A percentile compares a stretch with the other conserved stretches of the same genome.
These are phyloP conservation scores for Ogataea minuta DNA, from an alignment of 805 yeast species.

Conservation along the genomic window DNA sequence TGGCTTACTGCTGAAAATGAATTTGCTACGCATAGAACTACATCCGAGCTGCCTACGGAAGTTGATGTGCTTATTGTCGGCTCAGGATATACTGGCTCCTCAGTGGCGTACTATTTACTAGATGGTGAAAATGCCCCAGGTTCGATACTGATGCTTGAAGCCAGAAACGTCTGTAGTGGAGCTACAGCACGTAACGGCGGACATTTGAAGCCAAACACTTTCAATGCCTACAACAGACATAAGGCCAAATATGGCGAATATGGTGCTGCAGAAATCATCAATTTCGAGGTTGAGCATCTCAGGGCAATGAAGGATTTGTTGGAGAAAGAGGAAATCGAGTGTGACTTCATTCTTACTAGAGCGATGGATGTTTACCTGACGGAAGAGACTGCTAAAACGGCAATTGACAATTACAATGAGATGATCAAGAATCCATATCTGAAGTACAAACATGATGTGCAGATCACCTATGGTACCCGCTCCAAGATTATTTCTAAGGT, in stretches of 20 bases:
- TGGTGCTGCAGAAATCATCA: slow-evolving; percentile 36
- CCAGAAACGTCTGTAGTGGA: slow-evolving; percentile 38
- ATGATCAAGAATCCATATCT: slow-evolving; percentile 31
- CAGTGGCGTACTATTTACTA: slow-evolving; percentile 37
- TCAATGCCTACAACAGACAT: slow-evolving; percentile 17
- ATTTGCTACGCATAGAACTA: slow-evolving; percentile 17
- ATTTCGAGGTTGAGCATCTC: slow-evolving; percentile 38
- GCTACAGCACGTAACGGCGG: slow-evolving; percentile 53
- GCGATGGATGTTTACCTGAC: slow-evolving; percentile 29
- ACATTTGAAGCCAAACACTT: slow-evolving; percentile 40
- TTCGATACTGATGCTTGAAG: slow-evolving; percentile 31
- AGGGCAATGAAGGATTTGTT: slow-evolving; percentile 34
- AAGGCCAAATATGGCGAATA: slow-evolving; percentile 23
- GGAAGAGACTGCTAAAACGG: slow-evolving; percentile 14
- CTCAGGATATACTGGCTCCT: slow-evolving; percentile 44
- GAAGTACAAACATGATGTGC: slow-evolving; percentile 31
- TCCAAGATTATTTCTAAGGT: slow-evolving; percentile 32
- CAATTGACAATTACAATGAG: slow-evolving; percentile 15
- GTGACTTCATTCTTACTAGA: slow-evolving; percentile 32
- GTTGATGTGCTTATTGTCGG: slow-evolving; percentile 43
- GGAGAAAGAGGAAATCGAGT: slow-evolving; percentile 33
- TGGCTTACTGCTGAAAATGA: slow-evolving; percentile 10
- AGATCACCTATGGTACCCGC: slow-evolving; percentile 32
- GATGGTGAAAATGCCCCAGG: slow-evolving; percentile 18
- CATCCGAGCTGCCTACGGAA: slow-evolving; percentile 31